Evolutionary conservation across 495 filamentous ascomycete species (phyloP).

Genomic region (Penicillium roqueforti): DNA sequence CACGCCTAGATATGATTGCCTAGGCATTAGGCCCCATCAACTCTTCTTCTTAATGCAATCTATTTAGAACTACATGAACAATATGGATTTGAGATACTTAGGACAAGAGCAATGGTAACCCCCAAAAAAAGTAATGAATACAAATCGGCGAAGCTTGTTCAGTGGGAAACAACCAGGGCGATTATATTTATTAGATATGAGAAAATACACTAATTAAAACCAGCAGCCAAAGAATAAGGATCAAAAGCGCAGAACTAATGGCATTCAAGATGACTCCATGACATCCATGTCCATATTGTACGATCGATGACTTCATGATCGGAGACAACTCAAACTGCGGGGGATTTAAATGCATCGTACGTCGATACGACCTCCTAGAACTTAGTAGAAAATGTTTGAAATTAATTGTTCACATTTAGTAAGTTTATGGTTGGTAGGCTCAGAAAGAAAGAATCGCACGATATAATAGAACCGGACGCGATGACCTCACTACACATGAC

Average conservation of each 20-base stretch:
- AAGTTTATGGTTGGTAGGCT: background rate
- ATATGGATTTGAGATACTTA: too few relatives aligned
- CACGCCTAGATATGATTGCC: background rate
- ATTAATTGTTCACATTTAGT: background rate
- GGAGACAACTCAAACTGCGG: background rate
- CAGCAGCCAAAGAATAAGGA: too few relatives aligned
- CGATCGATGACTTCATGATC: constrained; percentile 27
- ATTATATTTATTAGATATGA: too few relatives aligned
- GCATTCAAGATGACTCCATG: background rate
- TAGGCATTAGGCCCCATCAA: background rate
- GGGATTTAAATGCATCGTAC: background rate
- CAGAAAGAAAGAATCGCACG: background rate
- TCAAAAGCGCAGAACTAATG: background rate
- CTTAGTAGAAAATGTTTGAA: background rate
- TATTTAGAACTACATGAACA: background rate
- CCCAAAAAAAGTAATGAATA: too few relatives aligned
- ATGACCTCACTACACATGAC: background rate
- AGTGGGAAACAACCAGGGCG: too few relatives aligned
- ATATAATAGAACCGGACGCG: background rate
- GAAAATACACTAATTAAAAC: too few relatives aligned
- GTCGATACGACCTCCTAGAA: background rate
- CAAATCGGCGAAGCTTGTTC: too few relatives aligned
- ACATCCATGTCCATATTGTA: background rate
- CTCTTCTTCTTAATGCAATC: background rate
- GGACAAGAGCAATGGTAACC: too few relatives aligned